Conservation (phyloP, 1,284 basidiomycete genomes). For the Tremellales sp. region DNA sequence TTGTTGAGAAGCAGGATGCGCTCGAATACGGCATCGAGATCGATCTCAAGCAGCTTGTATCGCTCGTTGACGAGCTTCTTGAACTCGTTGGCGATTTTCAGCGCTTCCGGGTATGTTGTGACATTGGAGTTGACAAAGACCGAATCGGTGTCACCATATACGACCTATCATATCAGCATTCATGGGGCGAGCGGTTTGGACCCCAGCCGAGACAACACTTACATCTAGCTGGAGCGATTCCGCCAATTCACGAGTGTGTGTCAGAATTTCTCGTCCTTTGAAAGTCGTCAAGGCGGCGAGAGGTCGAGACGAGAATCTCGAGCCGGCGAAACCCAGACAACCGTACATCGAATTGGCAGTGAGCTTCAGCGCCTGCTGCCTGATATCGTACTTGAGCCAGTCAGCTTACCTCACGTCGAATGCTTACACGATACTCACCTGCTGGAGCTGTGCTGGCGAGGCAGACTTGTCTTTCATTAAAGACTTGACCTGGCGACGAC, state of each 20-base stretch:
- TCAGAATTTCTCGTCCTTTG: slow-evolving; percentile 97
- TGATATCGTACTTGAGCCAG: slow-evolving; percentile 83
- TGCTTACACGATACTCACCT: slow-evolving; percentile 57
- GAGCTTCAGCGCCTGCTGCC: slow-evolving; percentile 93
- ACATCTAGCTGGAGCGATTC: slow-evolving; percentile 86
- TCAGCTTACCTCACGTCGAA: slow-evolving; percentile 4
- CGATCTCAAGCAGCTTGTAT: slow-evolving; percentile 94
- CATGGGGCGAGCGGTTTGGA: no score
- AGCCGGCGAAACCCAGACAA: slow-evolving; percentile 96
- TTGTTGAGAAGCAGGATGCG: slow-evolving; percentile 91
- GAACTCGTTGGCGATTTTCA: slow-evolving; percentile 87
- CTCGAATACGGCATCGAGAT: slow-evolving; percentile 91
- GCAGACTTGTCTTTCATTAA: slow-evolving; percentile 89
- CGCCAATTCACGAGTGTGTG: slow-evolving; percentile 86
- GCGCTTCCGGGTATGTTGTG: slow-evolving; percentile 77
- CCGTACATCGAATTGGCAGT: slow-evolving; percentile 99
- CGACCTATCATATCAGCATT: slow-evolving; percentile 65
- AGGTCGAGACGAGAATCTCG: slow-evolving; percentile 93
- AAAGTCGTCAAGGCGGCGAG: slow-evolving; percentile 94
- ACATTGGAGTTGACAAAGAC: slow-evolving; percentile 98
- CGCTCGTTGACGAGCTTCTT: slow-evolving; percentile 95
- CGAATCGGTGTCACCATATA: slow-evolving; percentile 98
- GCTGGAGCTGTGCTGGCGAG: slow-evolving; percentile 71
- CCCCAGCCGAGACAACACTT: no score
- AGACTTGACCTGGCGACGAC: slow-evolving; percentile 84